A percentile compares a stretch with the other conserved stretches of the same genome.
phyloP scores from a whole-genome alignment of 73 alveolate species.

The Tetrahymena elliotti region DNA sequence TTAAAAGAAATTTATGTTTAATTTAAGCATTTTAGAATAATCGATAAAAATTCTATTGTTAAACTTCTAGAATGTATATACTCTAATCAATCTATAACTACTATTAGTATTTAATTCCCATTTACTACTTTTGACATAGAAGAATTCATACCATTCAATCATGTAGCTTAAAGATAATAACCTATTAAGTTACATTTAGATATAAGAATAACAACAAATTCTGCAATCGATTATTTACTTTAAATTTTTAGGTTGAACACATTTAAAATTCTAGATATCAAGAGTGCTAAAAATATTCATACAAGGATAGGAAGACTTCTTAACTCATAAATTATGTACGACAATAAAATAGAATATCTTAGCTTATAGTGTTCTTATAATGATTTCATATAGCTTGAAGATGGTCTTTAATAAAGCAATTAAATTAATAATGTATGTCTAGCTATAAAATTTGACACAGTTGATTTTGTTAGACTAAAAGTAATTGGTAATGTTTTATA shows the following conservation, averaged over 20 bases:
- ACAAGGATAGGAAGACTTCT: neutral
- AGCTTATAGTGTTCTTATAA: neutral
- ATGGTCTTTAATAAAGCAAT: neutral
- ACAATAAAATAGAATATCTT: neutral
- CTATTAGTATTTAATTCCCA: neutral
- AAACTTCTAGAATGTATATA: neutral
- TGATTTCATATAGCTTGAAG: neutral
- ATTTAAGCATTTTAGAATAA: neutral
- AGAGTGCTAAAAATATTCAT: neutral
- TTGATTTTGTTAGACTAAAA: neutral
- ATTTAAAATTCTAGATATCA: neutral
- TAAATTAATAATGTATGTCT: neutral
- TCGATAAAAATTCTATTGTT: neutral
- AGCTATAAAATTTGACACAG: neutral
- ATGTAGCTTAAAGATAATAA: neutral
- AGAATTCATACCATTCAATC: neutral
- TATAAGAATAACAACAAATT: neutral
- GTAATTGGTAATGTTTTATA: neutral
- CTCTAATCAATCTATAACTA: neutral
- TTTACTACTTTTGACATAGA: neutral
- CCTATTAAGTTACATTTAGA: neutral
- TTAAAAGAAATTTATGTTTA: neutral
- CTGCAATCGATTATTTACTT: neutral
- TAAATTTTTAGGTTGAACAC: neutral
- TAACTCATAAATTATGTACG: neutral